phyloP scores from a whole-genome alignment of 345 rosid species.

The Litchi chinensis region DNA sequence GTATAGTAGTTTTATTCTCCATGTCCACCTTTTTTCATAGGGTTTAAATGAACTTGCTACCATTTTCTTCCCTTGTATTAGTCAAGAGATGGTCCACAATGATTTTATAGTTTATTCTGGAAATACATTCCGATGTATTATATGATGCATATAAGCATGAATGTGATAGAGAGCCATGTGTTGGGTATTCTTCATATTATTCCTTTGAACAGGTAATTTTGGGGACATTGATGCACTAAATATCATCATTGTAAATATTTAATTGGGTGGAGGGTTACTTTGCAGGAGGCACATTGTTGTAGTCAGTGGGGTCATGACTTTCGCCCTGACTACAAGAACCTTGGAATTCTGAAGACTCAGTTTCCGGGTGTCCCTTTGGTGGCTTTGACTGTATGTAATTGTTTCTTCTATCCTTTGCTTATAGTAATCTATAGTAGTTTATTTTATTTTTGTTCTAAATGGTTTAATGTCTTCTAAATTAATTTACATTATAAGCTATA shows the following conservation, averaged over 20 bases:
- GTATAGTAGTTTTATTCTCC: not conserved
- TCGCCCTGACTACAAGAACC: slow-evolving; percentile 96
- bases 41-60: not conserved
- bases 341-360: slow-evolving; percentile 89
- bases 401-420: slow-evolving; percentile 19
- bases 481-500: slow-evolving; percentile 18
- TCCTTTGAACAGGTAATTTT: not conserved
- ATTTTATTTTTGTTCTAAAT: not conserved
- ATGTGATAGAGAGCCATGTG: not conserved
- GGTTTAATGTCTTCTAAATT: slow-evolving; percentile 16
- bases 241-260: not conserved
- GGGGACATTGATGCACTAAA: slow-evolving; percentile 1
- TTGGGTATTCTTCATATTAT: not conserved
- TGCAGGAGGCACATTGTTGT: slow-evolving; percentile 99
- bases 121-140: not conserved
- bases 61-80: not conserved
- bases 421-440: not conserved
- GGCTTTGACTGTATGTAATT: slow-evolving; percentile 82
- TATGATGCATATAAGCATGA: not conserved
- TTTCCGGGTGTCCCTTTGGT: slow-evolving; percentile 83
- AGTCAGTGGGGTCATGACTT: slow-evolving; percentile 99
- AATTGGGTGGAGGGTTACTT: slow-evolving; percentile 29
- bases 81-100: not conserved
- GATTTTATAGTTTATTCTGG: slow-evolving; percentile 2
- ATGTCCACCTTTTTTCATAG: not conserved